A percentile compares a stretch with the other conserved stretches of the same genome.
Evolutionary conservation across 192 early-diverging fungal species (phyloP).

Genomic region (Radiomyces spectabilis): DNA sequence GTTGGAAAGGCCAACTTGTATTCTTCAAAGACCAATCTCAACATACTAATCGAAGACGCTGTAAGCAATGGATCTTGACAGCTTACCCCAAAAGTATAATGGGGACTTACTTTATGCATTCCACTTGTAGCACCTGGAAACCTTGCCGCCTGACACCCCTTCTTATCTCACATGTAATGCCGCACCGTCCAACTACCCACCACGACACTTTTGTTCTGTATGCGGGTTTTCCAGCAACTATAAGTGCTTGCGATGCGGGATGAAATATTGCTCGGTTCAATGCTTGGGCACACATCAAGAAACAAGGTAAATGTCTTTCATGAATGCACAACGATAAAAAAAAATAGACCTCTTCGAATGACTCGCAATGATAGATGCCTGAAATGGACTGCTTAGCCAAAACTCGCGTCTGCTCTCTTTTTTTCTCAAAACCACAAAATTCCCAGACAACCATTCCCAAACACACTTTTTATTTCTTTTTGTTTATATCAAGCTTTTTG

Average conservation of each 20-base stretch:
- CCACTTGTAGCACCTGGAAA: slow-evolving; percentile 1
- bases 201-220: slow-evolving; percentile 55
- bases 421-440: too few relatives aligned
- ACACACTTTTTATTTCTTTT: not conserved
- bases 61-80: slow-evolving; percentile 3
- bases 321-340: not conserved
- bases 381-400: slow-evolving; percentile 13
- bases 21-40: slow-evolving; percentile 24
- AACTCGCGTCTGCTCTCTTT: too few relatives aligned
- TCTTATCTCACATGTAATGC: slow-evolving; percentile 32
- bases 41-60: slow-evolving; percentile 22
- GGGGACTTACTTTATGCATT: not conserved
- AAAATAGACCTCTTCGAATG: not conserved
- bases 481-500: too few relatives aligned
- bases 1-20: slow-evolving; percentile 3
- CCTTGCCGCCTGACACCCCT: not conserved
- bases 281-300: slow-evolving; percentile 54
- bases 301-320: slow-evolving; percentile 35
- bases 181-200: slow-evolving; percentile 28
- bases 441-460: not conserved
- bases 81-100: not conserved
- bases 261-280: slow-evolving; percentile 55
- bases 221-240: slow-evolving; percentile 58
- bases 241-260: slow-evolving; percentile 54
- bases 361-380: slow-evolving; percentile 7